Percentiles rank a stretch among this genome's conserved stretches.
phyloP scores from a whole-genome alignment of 495 filamentous ascomycete species.

The Pyronema domesticum region DNA sequence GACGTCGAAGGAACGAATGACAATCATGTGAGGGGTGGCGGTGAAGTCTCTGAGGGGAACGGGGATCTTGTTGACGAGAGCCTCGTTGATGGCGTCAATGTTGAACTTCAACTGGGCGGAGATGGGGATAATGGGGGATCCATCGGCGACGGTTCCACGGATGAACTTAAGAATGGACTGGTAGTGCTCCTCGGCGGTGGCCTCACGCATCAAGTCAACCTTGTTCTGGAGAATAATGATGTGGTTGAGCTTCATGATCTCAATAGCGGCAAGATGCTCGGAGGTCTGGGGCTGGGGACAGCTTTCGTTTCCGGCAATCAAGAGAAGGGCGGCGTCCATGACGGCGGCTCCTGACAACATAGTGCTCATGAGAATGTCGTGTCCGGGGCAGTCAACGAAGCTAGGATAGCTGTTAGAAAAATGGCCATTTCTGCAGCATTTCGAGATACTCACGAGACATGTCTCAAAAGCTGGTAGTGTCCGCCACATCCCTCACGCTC shows the following conservation, averaged over 20 bases:
- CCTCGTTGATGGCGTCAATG: conserved; percentile 93
- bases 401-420: conserved; percentile 25
- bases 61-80: conserved; percentile 81
- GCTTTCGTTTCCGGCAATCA: conserved; percentile 97
- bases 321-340: conserved; percentile 92
- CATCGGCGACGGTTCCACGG: conserved; percentile 86
- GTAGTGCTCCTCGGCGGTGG: conserved; percentile 78
- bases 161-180: conserved; percentile 96
- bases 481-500: conserved; percentile 82
- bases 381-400: conserved; percentile 96
- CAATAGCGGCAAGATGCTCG: conserved; percentile 93
- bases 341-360: conserved; percentile 98
- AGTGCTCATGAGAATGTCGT: conserved; percentile 99
- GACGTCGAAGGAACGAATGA: conserved; percentile 96
- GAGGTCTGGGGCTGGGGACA: conserved; percentile 98
- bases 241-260: conserved; percentile 97
- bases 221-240: conserved; percentile 99
- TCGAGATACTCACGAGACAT: conserved; percentile 55
- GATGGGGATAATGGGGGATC: conserved; percentile 92
- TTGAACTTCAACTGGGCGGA: conserved; percentile 99
- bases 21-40: conserved; percentile 86
- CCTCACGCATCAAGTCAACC: conserved; percentile 93
- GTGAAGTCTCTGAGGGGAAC: conserved; percentile 78
- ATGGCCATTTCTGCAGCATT: conserved; percentile 4
- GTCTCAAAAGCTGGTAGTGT: conserved; percentile 64